A percentile compares a stretch with the other conserved stretches of the same genome.
Conservation (phyloP, 257 asterid genomes). For the Linaria vulgaris region DNA sequence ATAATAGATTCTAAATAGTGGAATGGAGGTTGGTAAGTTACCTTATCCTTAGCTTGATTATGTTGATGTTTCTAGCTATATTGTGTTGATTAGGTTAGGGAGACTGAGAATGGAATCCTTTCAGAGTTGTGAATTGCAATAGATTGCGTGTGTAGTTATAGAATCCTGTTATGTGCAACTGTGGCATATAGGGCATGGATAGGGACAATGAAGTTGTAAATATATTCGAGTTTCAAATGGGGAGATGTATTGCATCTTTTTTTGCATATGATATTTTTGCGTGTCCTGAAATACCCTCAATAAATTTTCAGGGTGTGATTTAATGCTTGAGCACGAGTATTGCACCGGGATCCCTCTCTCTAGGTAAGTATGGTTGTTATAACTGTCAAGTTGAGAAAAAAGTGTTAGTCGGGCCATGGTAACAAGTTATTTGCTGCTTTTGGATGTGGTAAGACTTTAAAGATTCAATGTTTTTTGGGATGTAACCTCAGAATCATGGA, state of each 20-base stretch:
- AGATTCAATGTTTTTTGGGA: slow-evolving; percentile 13
- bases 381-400: slow-evolving; percentile 22
- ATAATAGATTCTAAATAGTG: slow-evolving; percentile 58
- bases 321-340: slow-evolving; percentile 43
- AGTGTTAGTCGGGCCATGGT: slow-evolving; percentile 14
- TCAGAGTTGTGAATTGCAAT: slow-evolving; percentile 19
- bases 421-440: slow-evolving; percentile 21
- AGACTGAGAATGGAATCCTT: slow-evolving; percentile 17
- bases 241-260: slow-evolving; percentile 25
- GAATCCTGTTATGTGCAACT: slow-evolving; percentile 7
- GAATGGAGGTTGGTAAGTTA: slow-evolving; percentile 65
- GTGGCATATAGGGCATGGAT: slow-evolving; percentile 15
- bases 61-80: slow-evolving; percentile 16
- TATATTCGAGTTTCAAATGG: slow-evolving; percentile 24
- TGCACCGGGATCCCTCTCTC: slow-evolving; percentile 37
- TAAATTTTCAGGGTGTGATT: slow-evolving; percentile 61
- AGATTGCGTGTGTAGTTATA: slow-evolving; percentile 21
- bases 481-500: background rate
- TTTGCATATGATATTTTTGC: slow-evolving; percentile 25
- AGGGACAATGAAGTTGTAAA: slow-evolving; percentile 11
- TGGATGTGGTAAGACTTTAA: slow-evolving; percentile 6
- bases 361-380: slow-evolving; percentile 44
- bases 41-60: slow-evolving; percentile 32
- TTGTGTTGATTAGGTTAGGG: slow-evolving; percentile 18
- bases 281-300: slow-evolving; percentile 43